Conservation (phyloP, 306 rosid species). For the Glycyrrhiza uralensis region DNA sequence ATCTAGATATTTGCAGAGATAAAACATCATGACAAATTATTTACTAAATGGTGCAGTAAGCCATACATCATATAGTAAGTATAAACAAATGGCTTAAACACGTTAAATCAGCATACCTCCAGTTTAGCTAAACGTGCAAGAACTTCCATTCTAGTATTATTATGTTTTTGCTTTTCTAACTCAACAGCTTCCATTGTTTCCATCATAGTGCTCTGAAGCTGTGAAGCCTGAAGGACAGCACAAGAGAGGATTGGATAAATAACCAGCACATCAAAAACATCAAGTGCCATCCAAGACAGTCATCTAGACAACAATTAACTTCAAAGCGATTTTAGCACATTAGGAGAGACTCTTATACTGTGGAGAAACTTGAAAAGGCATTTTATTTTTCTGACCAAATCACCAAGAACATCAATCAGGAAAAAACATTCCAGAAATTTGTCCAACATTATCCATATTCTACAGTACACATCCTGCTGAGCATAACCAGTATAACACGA, state of each 20-base stretch:
- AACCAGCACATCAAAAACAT: neutral
- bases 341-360: neutral
- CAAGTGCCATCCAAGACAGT: constrained; percentile 5
- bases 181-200: constrained; percentile 98
- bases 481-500: constrained; percentile 1
- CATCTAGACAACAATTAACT: neutral
- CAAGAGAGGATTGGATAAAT: constrained; percentile 3
- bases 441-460: neutral
- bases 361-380: neutral
- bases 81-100: constrained; percentile 16
- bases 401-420: constrained; percentile 9
- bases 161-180: constrained; percentile 89
- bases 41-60: neutral
- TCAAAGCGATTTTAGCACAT: neutral
- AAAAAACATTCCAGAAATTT: neutral
- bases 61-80: neutral
- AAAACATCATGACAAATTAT: constrained; percentile 18
- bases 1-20: constrained; percentile 22
- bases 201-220: constrained; percentile 81
- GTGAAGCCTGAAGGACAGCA: constrained; percentile 67
- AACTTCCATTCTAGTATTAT: constrained; percentile 89
- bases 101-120: constrained; percentile 53
- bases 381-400: neutral
- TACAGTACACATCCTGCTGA: neutral
- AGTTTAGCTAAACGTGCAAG: constrained; percentile 71